phyloP scores from a whole-genome alignment of 208 protist species.

The Histomonas meleagridis region DNA sequence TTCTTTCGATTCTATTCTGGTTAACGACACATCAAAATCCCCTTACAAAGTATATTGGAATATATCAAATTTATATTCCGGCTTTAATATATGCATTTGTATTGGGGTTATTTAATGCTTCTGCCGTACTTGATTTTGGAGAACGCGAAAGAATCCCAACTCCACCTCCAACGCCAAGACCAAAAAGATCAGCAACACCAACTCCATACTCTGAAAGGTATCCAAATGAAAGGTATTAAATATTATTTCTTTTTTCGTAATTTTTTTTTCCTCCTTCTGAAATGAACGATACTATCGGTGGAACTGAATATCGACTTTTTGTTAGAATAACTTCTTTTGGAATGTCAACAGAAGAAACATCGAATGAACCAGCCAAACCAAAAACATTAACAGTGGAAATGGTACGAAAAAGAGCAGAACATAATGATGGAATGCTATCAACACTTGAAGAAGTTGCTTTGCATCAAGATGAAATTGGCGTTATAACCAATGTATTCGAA shows the following conservation, averaged over 20 bases:
- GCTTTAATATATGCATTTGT: not conserved
- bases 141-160: no score
- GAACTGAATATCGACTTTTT: no score
- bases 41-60: not conserved
- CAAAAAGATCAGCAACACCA: no score
- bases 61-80: not conserved
- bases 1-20: not conserved
- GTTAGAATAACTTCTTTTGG: no score
- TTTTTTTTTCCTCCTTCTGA: no score
- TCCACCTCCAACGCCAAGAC: not conserved
- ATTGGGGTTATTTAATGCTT: not conserved
- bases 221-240: no score
- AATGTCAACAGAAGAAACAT: no score
- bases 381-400: conserved; percentile 70
- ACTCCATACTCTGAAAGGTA: no score
- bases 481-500: conserved; percentile 58
- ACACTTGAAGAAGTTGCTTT: conserved; percentile 80
- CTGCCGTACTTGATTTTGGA: not conserved
- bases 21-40: not conserved
- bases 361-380: not conserved
- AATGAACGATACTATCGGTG: no score
- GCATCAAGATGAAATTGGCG: conserved; percentile 81
- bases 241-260: no score
- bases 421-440: conserved; percentile 80
- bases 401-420: conserved; percentile 76